A percentile compares a stretch with the other conserved stretches of the same genome.
These are phyloP conservation scores for Nemophila menziesii DNA, from an alignment of 257 asterid genomes.

Conservation along the genomic window DNA sequence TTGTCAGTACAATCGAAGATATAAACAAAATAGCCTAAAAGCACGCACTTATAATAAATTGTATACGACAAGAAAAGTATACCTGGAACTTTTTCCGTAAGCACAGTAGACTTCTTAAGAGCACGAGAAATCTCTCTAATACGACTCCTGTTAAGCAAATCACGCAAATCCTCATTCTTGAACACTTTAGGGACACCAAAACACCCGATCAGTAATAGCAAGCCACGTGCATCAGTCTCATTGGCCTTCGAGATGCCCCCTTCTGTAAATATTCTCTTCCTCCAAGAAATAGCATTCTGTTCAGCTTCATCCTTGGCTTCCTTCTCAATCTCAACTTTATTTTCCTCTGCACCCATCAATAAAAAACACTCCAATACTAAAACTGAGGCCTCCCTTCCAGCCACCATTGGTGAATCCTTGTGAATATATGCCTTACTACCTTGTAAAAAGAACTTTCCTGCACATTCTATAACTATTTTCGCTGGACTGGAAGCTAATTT, in stretches of 20 bases:
- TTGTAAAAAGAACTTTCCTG: slow-evolving; percentile 69
- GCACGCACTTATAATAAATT: background rate
- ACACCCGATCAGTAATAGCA: slow-evolving; percentile 58
- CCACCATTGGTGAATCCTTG: slow-evolving; percentile 41
- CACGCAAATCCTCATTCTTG: slow-evolving; percentile 44
- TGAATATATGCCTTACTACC: slow-evolving; percentile 39
- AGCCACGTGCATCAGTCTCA: slow-evolving; percentile 69
- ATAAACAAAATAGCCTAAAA: background rate
- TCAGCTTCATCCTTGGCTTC: slow-evolving; percentile 45
- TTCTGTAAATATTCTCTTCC: slow-evolving; percentile 57
- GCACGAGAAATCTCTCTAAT: slow-evolving; percentile 45
- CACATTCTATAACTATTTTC: slow-evolving; percentile 46
- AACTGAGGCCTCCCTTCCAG: slow-evolving; percentile 59
- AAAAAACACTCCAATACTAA: slow-evolving; percentile 58
- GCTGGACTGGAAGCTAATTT: slow-evolving; percentile 42
- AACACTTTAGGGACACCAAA: slow-evolving; percentile 50
- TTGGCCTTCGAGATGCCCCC: slow-evolving; percentile 52
- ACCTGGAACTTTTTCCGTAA: slow-evolving; percentile 59
- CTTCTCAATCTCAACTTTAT: slow-evolving; percentile 22
- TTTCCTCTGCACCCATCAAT: slow-evolving; percentile 38
- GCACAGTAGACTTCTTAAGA: slow-evolving; percentile 39
- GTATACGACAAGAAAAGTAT: background rate
- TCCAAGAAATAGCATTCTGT: slow-evolving; percentile 53
- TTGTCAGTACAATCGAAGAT: no score
- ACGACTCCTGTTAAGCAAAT: slow-evolving; percentile 43